These are phyloP conservation scores for Serpula lacrymans DNA, from an alignment of 768 basidiomycete genomes.

Conservation along the genomic window DNA sequence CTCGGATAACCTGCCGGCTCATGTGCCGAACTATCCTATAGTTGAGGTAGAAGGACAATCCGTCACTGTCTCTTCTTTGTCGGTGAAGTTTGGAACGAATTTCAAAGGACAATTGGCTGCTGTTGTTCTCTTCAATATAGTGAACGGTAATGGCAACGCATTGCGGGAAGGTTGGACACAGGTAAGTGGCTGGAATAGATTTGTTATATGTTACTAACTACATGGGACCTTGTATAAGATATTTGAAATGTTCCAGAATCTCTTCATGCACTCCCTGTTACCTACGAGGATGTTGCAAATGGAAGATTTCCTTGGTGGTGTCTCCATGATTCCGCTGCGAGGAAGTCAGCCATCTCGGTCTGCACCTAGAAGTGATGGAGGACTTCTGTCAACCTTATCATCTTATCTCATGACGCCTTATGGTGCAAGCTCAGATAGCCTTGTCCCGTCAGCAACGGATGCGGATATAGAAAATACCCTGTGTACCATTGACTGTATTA, in stretches of 20 bases:
- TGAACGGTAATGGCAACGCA: conserved; percentile 92
- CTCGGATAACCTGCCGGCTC: conserved; percentile 64
- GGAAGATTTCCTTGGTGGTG: conserved; percentile 98
- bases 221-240: conserved; percentile 71
- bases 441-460: conserved; percentile 86
- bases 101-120: conserved; percentile 95
- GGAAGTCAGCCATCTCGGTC: conserved; percentile 64
- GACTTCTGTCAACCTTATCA: conserved; percentile 88
- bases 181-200: conserved; percentile 49
- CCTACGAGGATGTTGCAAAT: conserved; percentile 91
- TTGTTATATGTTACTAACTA: too few species aligned
- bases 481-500: conserved; percentile 92
- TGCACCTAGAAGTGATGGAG: conserved; percentile 75
- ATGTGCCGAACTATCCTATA: conserved; percentile 81
- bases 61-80: conserved; percentile 87
- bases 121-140: conserved; percentile 95
- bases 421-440: conserved; percentile 63
- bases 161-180: conserved; percentile 94
- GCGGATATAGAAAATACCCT: conserved; percentile 91
- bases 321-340: conserved; percentile 87
- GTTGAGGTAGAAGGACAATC: conserved; percentile 88
- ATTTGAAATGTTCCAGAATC: conserved; percentile 97
- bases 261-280: conserved; percentile 91
- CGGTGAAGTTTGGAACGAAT: conserved; percentile 91
- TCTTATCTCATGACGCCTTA: conserved; percentile 98